Percentiles rank a stretch among this genome's conserved stretches.
Conservation (phyloP, 192 early-diverging fungal genomes). For the Phlyctochytrium planicorne region DNA sequence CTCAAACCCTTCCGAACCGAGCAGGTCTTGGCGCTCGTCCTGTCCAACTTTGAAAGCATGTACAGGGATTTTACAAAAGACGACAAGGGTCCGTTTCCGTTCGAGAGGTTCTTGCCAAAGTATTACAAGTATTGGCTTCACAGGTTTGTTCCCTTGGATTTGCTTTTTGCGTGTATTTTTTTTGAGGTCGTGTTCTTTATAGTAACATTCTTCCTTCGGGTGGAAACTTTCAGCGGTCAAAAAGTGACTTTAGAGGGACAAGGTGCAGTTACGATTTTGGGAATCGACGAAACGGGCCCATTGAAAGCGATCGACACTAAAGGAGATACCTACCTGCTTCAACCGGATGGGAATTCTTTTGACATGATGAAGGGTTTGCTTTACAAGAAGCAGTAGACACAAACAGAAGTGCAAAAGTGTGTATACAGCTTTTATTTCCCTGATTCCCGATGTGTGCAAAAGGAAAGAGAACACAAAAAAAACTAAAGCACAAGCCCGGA, state of each 20-base stretch:
- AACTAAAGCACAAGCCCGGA: no score
- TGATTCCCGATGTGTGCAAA: no score
- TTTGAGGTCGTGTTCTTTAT: neutral
- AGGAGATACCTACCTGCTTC: constrained; percentile 64
- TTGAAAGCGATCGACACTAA: constrained; percentile 58
- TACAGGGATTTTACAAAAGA: constrained; percentile 70
- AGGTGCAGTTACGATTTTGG: constrained; percentile 63
- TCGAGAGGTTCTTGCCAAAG: constrained; percentile 67
- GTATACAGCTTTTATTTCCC: neutral
- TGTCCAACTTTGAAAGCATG: constrained; percentile 72
- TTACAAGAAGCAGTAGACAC: constrained; percentile 55
- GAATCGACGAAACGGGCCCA: constrained; percentile 78
- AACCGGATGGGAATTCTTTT: constrained; percentile 97
- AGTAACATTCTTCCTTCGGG: constrained; percentile 12
- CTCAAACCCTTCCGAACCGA: constrained; percentile 60
- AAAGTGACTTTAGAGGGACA: constrained; percentile 61
- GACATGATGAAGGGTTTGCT: constrained; percentile 96
- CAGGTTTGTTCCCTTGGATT: constrained; percentile 30
- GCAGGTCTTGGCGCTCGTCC: constrained; percentile 59
- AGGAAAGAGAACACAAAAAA: no score
- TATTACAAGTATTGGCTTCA: constrained; percentile 94
- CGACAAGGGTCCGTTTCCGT: constrained; percentile 40
- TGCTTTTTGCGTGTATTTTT: constrained; percentile 2
- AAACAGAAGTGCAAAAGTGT: neutral
- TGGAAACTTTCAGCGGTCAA: constrained; percentile 58